Conservation (phyloP, 2,329 filamentous ascomycete species). For the Xylaria sp. region DNA sequence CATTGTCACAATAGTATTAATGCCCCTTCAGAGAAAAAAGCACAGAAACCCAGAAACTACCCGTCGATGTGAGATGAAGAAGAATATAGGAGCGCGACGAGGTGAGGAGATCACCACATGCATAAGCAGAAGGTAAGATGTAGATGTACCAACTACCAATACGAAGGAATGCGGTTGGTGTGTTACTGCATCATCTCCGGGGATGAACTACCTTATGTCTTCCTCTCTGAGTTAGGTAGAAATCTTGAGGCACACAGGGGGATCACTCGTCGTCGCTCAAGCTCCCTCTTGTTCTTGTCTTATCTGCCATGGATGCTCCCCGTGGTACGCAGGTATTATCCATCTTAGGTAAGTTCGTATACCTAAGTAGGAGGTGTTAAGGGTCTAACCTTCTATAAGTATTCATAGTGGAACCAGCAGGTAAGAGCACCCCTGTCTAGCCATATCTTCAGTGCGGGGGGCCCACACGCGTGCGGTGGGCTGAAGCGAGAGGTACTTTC, state of each 20-base stretch:
- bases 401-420: no score
- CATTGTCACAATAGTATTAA: constrained; percentile 12
- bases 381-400: no score
- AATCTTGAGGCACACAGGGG: no score
- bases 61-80: neutral
- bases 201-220: no score
- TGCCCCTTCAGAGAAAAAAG: neutral
- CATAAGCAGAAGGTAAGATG: neutral
- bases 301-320: neutral
- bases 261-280: no score
- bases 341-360: neutral
- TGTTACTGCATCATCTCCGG: neutral
- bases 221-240: no score
- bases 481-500: no score
- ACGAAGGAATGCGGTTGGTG: neutral
- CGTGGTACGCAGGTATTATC: no score
- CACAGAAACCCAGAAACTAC: neutral
- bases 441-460: no score
- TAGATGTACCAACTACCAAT: neutral
- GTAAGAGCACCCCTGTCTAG: no score
- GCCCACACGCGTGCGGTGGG: no score
- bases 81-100: neutral
- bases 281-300: neutral
- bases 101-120: neutral
- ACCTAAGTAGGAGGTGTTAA: neutral